Conservation (phyloP, 352 stramenopile genomes). For the Halophytophthora batemanensis region DNA sequence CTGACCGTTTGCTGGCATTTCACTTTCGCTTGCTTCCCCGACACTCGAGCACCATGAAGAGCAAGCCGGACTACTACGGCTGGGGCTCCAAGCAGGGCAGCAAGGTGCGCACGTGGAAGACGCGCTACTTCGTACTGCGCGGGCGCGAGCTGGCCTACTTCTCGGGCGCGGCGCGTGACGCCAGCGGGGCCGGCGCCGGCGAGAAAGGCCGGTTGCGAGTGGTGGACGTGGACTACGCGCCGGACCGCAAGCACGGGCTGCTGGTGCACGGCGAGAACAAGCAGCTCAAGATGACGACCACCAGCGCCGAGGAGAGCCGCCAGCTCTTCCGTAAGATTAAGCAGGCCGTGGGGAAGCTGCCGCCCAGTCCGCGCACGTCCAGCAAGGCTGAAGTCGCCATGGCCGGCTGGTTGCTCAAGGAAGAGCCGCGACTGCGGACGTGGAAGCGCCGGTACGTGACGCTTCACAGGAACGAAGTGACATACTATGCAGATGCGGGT, state of each 20-base stretch:
- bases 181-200: constrained; percentile 30
- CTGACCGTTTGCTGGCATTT: neutral
- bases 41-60: constrained; percentile 4
- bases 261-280: constrained; percentile 55
- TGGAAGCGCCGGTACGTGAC: constrained; percentile 63
- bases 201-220: constrained; percentile 65
- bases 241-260: constrained; percentile 46
- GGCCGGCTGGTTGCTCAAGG: constrained; percentile 44
- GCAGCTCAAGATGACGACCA: constrained; percentile 65
- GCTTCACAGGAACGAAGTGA: constrained; percentile 44
- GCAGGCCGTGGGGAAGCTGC: constrained; percentile 31
- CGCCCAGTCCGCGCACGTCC: constrained; percentile 19
- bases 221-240: constrained; percentile 46
- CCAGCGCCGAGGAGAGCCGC: constrained; percentile 46
- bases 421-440: constrained; percentile 14
- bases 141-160: constrained; percentile 63
- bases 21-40: constrained; percentile 10
- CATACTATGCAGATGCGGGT: constrained; percentile 42
- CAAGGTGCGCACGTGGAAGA: constrained; percentile 70
- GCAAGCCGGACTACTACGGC: constrained; percentile 36
- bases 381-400: constrained; percentile 9
- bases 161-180: constrained; percentile 30
- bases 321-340: constrained; percentile 49
- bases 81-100: constrained; percentile 76
- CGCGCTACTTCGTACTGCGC: constrained; percentile 65